Evolutionary conservation across 1,139 yeast species (phyloP).

Genomic region (Pichia sp.): DNA sequence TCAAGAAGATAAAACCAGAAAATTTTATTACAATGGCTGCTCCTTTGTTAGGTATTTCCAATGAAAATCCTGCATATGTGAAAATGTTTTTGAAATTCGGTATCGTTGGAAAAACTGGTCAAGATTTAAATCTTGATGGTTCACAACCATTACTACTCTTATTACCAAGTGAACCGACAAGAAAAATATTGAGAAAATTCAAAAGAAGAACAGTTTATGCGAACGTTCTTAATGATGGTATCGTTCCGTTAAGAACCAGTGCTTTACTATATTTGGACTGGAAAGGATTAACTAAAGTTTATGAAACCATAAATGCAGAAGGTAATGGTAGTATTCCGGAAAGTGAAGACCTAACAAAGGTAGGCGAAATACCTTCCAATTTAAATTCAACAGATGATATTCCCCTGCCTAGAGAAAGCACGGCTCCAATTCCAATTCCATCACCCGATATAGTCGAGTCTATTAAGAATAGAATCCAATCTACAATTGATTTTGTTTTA

Average conservation of each 20-base stretch:
- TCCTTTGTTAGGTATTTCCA: slow-evolving; percentile 82
- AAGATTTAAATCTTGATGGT: slow-evolving; percentile 74
- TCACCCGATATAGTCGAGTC: slow-evolving; percentile 3
- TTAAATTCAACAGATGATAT: slow-evolving; percentile 25
- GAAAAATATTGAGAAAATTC: slow-evolving; percentile 60
- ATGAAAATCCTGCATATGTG: slow-evolving; percentile 86
- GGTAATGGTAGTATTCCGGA: slow-evolving; percentile 29
- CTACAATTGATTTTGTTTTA: slow-evolving; percentile 18
- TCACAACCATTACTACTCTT: slow-evolving; percentile 64
- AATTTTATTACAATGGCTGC: slow-evolving; percentile 85
- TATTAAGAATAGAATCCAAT: slow-evolving; percentile 15
- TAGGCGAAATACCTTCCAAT: slow-evolving; percentile 5
- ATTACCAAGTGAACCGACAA: slow-evolving; percentile 82
- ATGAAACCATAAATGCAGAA: slow-evolving; percentile 34
- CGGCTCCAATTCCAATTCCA: not conserved
- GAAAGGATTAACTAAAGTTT: slow-evolving; percentile 55
- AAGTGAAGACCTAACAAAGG: slow-evolving; percentile 19
- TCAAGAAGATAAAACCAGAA: slow-evolving; percentile 59
- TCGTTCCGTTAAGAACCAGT: slow-evolving; percentile 89
- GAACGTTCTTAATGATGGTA: slow-evolving; percentile 79
- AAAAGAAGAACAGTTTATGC: slow-evolving; percentile 73
- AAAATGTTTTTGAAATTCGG: slow-evolving; percentile 86
- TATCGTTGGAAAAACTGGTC: slow-evolving; percentile 90
- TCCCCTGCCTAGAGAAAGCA: slow-evolving; percentile 23
- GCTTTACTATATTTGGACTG: slow-evolving; percentile 78